phyloP scores from a whole-genome alignment of 352 stramenopile species.

The Phytophthora citrophthora region DNA sequence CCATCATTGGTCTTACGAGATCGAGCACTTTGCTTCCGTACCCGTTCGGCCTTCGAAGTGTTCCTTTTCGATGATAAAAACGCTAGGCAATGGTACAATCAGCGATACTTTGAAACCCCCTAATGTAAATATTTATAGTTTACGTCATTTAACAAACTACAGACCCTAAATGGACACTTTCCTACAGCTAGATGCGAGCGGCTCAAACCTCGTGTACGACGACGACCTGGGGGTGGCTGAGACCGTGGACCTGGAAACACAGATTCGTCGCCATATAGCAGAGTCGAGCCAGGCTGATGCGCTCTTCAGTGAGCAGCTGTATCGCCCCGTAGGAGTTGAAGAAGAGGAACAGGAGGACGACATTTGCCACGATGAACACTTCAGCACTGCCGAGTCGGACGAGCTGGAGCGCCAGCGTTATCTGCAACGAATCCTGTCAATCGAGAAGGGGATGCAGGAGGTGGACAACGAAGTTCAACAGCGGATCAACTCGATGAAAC shows the following conservation, averaged over 20 bases:
- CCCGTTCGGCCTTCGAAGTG: too few species aligned
- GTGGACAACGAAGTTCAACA: slow-evolving; percentile 41
- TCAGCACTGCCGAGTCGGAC: slow-evolving; percentile 8
- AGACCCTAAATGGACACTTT: too few species aligned
- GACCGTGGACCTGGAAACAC: slow-evolving; percentile 39
- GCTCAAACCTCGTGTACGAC: slow-evolving; percentile 56
- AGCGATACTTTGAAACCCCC: too few species aligned
- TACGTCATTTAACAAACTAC: too few species aligned
- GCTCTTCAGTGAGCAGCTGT: slow-evolving; percentile 33
- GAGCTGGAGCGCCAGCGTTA: slow-evolving; percentile 53
- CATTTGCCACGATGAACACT: slow-evolving; percentile 7
- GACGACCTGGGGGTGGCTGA: slow-evolving; percentile 51
- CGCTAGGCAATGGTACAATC: too few species aligned
- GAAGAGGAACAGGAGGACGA: slow-evolving; percentile 1
- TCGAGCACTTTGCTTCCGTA: too few species aligned
- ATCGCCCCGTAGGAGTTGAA: slow-evolving; percentile 12
- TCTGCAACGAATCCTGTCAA: slow-evolving; percentile 37
- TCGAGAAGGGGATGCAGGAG: slow-evolving; percentile 54
- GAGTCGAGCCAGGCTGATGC: slow-evolving; percentile 17
- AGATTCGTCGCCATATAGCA: slow-evolving; percentile 34
- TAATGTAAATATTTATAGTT: too few species aligned
- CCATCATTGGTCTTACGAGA: too few species aligned
- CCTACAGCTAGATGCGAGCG: slow-evolving; percentile 57
- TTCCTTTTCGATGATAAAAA: too few species aligned
- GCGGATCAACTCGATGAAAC: slow-evolving; percentile 60